Evolutionary conservation across 805 yeast genomes (phyloP).

Genomic region (Candida xiaguanensis): DNA sequence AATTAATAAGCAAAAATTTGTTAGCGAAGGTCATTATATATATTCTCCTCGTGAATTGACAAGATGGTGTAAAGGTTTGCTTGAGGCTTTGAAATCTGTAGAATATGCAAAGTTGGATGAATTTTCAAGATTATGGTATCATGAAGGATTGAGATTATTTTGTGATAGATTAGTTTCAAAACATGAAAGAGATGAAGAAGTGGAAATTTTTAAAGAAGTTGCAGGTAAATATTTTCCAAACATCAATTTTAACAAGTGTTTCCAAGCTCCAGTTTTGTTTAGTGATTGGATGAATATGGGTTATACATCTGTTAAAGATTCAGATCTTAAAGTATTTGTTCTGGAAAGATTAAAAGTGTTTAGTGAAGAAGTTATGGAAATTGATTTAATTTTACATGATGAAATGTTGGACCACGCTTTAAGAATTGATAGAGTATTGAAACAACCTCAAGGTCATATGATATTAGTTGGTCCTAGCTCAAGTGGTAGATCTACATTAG

Average conservation of each 20-base stretch:
- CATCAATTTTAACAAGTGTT: conserved; percentile 28
- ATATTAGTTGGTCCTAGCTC: conserved; percentile 80
- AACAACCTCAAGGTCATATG: conserved; percentile 87
- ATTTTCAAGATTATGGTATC: conserved; percentile 66
- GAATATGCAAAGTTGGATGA: conserved; percentile 36
- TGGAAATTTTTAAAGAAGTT: conserved; percentile 24
- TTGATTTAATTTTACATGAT: conserved; percentile 58
- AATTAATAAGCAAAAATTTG: conserved; percentile 39
- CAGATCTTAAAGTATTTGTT: conserved; percentile 51
- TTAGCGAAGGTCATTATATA: conserved; percentile 56
- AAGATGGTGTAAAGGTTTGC: conserved; percentile 78
- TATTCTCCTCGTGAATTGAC: conserved; percentile 91
- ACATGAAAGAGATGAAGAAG: conserved; percentile 50
- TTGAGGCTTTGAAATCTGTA: conserved; percentile 42
- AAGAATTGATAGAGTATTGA: conserved; percentile 74
- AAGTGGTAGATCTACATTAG: conserved; percentile 74
- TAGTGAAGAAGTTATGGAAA: conserved; percentile 72
- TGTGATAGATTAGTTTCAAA: conserved; percentile 60
- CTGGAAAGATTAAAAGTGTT: conserved; percentile 63
- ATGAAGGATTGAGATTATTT: conserved; percentile 77
- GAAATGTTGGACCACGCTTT: conserved; percentile 72
- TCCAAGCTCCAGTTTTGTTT: conserved; percentile 55
- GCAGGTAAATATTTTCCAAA: conserved; percentile 45
- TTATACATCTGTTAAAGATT: conserved; percentile 53
- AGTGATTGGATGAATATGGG: conserved; percentile 71